Base-by-base conservation (phyloP, 148 eudicot species). In the Fagopyrum tataricum region DNA sequence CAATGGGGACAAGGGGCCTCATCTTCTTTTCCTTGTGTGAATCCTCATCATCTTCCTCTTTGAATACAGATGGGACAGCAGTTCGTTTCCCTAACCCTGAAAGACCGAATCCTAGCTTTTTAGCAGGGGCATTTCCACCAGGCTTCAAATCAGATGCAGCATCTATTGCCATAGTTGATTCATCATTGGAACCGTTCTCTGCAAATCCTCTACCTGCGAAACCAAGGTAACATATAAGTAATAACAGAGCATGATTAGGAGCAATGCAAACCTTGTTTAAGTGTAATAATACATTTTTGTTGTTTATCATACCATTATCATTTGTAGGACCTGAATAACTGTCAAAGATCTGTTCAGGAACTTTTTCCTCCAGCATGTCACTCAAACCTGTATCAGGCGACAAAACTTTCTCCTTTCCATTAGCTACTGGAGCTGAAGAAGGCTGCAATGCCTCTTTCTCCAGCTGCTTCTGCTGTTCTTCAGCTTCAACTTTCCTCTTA, bases 1-100 rank as follows among this genome's bases (percentile, higher is more conserved):
- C 97, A 77, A 92, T 88, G 3, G 99, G 99, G 76, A 92, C 96
- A 72, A 96, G 80, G 81, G 99, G 99, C 82, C 97, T 87, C 96
- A 92, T 88, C 80, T 90, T 92, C 87, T 92, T 92, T 5, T 92
- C 99, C 75, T 92, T 96, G 6, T 92, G 94, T 70, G 91, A 84
- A 74, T 92, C 94, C 74, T 91, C 97, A 64, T 95, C 98, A 77
- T 95, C 97, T 74, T 91, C 97, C 81, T 89, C 90, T 10, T 85
- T 82, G 75, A 94, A 94, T 62, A 94, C 91, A 76, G 98, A 94
- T 4, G 87, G 93, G 11, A 90, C 97, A 44, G 91, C 75, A 64
- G 91, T 84, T 85, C 98, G 82, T 79, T 94, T 94, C 78, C 98
- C 98, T 12, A 92, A 91, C 41, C 91, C 93, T 53, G 82, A 74